These are phyloP conservation scores for Plasmodium gaboni DNA, from an alignment of 169 alveolate genomes.

Conservation along the genomic window DNA sequence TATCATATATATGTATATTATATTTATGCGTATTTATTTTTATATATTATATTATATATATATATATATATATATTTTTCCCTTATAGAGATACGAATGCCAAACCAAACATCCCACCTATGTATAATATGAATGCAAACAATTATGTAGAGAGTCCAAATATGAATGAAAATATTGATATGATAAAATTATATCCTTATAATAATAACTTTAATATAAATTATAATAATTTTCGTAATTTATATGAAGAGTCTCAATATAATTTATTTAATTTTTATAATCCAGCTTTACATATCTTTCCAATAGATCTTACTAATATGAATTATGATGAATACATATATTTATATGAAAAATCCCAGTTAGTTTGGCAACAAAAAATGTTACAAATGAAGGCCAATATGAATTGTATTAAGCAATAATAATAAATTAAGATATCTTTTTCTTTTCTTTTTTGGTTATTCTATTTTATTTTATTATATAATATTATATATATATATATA, in stretches of 20 bases:
- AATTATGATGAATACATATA: conserved; percentile 83
- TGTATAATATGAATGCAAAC: conserved; percentile 6
- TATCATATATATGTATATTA: background rate
- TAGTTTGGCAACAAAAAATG: conserved; percentile 58
- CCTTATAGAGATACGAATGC: background rate
- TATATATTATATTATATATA: background rate
- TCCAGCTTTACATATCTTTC: conserved; percentile 85
- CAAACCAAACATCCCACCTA: conserved; percentile 4
- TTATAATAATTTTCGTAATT: conserved; percentile 35
- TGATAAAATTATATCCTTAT: conserved; percentile 28
- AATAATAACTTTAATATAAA: conserved; percentile 30
- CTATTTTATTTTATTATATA: too few relatives aligned
- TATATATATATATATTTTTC: background rate
- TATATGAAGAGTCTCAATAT: conserved; percentile 60
- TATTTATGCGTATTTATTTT: background rate
- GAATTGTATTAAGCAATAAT: conserved; percentile 25
- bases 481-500: background rate
- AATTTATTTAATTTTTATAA: conserved; percentile 80
- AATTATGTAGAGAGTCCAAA: background rate
- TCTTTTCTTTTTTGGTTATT: background rate
- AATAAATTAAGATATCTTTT: background rate
- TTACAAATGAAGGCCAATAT: conserved; percentile 19
- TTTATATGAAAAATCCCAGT: conserved; percentile 78
- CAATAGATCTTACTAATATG: conserved; percentile 85
- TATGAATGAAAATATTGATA: conserved; percentile 23